These are phyloP conservation scores for Aspergillus avenaceus DNA, from an alignment of 495 filamentous ascomycete genomes.

Conservation along the genomic window DNA sequence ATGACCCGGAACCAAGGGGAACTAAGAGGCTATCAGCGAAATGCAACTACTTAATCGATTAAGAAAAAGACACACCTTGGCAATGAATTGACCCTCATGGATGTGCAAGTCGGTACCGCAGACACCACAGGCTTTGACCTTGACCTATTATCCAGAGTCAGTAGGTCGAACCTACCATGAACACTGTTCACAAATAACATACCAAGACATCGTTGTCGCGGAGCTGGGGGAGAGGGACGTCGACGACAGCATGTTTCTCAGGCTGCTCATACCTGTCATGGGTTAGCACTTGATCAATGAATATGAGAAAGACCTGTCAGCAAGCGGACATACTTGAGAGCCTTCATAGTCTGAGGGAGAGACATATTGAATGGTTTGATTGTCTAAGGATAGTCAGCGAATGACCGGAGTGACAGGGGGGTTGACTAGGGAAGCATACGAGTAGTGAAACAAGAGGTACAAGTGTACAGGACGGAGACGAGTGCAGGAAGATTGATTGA, in stretches of 20 bases:
- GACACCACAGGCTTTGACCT: constrained; percentile 63
- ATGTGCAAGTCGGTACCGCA: constrained; percentile 66
- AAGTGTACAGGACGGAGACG: too few species aligned
- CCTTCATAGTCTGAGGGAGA: constrained; percentile 57
- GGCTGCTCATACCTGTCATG: constrained; percentile 57
- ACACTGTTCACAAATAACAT: constrained; percentile 2
- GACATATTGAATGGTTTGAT: constrained; percentile 18
- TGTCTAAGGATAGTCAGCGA: neutral
- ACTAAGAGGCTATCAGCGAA: constrained; percentile 25
- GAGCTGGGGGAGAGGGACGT: constrained; percentile 56
- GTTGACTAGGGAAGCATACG: too few species aligned
- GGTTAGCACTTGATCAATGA: neutral
- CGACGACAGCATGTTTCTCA: constrained; percentile 52
- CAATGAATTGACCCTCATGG: constrained; percentile 61
- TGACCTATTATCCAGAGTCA: constrained; percentile 24
- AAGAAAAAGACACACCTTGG: constrained; percentile 40
- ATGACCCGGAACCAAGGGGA: constrained; percentile 53
- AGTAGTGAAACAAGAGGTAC: too few species aligned
- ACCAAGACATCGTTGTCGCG: constrained; percentile 58
- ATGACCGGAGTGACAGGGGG: neutral
- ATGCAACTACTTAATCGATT: neutral
- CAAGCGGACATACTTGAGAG: constrained; percentile 46
- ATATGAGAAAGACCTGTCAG: constrained; percentile 1
- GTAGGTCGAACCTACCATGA: neutral
- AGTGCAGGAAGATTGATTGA: too few species aligned